Conservation (phyloP, 805 yeast species). For the Pichia cephalocereana region DNA sequence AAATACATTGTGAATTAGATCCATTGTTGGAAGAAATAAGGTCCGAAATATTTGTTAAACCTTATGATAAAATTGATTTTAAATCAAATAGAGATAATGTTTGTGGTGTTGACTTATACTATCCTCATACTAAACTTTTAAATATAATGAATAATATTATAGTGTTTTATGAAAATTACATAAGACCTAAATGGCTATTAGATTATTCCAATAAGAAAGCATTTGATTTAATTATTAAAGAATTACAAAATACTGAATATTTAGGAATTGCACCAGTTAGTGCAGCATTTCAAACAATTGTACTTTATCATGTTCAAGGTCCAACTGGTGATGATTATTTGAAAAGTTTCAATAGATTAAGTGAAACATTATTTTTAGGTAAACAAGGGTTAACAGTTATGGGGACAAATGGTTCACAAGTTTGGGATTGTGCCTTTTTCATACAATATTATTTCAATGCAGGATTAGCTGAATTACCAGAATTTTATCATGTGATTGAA, state of each 20-base stretch:
- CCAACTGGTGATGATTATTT: constrained; percentile 50
- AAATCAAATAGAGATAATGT: constrained; percentile 67
- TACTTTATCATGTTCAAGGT: constrained; percentile 64
- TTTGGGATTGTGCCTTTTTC: constrained; percentile 93
- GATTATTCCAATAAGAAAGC: constrained; percentile 41
- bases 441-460: constrained; percentile 75
- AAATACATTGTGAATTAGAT: constrained; percentile 47
- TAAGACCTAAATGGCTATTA: constrained; percentile 69
- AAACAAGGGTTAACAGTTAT: constrained; percentile 85
- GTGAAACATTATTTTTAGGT: constrained; percentile 75
- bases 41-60: constrained; percentile 61
- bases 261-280: constrained; percentile 91
- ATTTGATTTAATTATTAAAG: constrained; percentile 62
- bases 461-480: constrained; percentile 63
- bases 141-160: constrained; percentile 53
- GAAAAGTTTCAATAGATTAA: constrained; percentile 47
- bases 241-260: constrained; percentile 66
- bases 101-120: constrained; percentile 86
- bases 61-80: constrained; percentile 63
- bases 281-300: constrained; percentile 75
- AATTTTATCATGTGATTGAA: constrained; percentile 55
- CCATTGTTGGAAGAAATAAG: constrained; percentile 62
- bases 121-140: constrained; percentile 74
- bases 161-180: constrained; percentile 55
- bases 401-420: constrained; percentile 98